Base-by-base conservation (phyloP, 2,329 filamentous ascomycete species). In the Talaromyces pinophilus region DNA sequence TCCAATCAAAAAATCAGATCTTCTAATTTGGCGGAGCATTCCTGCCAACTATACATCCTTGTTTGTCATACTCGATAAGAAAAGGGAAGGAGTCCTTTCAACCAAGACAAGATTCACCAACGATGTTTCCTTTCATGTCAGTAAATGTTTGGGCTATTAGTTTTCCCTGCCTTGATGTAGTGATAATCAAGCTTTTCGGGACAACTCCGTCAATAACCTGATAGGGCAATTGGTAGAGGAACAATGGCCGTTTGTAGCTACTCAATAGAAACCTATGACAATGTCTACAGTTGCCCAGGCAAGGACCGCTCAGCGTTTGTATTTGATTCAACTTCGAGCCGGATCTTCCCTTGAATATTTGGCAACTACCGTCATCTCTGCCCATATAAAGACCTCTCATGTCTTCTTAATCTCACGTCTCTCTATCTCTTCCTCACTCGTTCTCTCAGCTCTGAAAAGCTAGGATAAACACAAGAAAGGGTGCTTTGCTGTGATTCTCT, bases 381-480 rank as follows among this genome's bases (percentile, higher is more conserved):
- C 19, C 5, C 8, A 1, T 57, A 57, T 57, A 57, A 57, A 57
- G 13, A 15, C 15, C 11, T 38, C 33, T 8, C 28, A 35, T 38
- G n/a, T 57, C n/a, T 22, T 38, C n/a, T 22, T 57, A 7, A 57
- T 57, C 54, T 57, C 33, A 57, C 54, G 10, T 57, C 33, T 15
- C n/a, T 57, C n/a, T 38, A 15, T 38, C 54, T 40, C 33, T 38
- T 57, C 19, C 30, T 57, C 54, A 22, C 30, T 57, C 33, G 40
- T 40, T 30, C 33, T 40, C 33, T 8, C 19, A 38, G 11, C n/a
- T 57, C 54, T 57, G 54, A 38, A 57, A 30, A 57, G 54, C 54
- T 57, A 15, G 54, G 54, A 57, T 25, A 57, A 25, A n/a, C 33
- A 38, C 54, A 40, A 33, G 33, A 40, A 55, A 57, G 54, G 11